A percentile compares a stretch with the other conserved stretches of the same genome.
phyloP scores from a whole-genome alignment of 2,329 filamentous ascomycete species.

The Neofusicoccum sp. region DNA sequence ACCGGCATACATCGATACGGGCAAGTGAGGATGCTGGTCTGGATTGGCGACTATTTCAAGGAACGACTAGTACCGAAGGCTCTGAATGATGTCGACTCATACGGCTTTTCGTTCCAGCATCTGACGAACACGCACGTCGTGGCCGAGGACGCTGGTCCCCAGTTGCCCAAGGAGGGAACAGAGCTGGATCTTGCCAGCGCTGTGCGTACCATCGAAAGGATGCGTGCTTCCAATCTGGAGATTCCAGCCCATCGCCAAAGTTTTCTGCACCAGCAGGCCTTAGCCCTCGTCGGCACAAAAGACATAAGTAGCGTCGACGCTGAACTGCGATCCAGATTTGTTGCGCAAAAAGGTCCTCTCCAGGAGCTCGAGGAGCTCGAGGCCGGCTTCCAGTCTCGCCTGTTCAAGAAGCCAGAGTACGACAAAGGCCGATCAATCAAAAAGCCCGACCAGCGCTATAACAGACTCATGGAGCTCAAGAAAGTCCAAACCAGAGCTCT shows the following conservation, averaged over 20 bases:
- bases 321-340: background rate
- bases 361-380: background rate
- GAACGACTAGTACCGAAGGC: conserved; percentile 59
- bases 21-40: conserved; percentile 76
- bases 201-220: background rate
- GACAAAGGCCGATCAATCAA: background rate
- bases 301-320: background rate
- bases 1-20: conserved; percentile 74
- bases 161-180: background rate
- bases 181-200: conserved; percentile 11
- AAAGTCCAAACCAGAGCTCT: no score
- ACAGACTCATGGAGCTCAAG: background rate
- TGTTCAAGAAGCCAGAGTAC: background rate
- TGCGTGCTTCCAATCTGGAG: conserved; percentile 2
- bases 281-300: background rate
- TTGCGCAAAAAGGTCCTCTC: conserved; percentile 21
- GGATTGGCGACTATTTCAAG: conserved; percentile 66
- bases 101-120: background rate
- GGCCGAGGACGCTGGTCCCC: background rate
- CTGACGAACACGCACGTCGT: background rate
- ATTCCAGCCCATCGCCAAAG: conserved; percentile 1
- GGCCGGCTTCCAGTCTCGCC: background rate
- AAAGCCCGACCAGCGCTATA: background rate
- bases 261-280: conserved; percentile 4
- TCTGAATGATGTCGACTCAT: conserved; percentile 22